phyloP scores from a whole-genome alignment of 75 land plant genomes.

The Pinus tabuliformis region DNA sequence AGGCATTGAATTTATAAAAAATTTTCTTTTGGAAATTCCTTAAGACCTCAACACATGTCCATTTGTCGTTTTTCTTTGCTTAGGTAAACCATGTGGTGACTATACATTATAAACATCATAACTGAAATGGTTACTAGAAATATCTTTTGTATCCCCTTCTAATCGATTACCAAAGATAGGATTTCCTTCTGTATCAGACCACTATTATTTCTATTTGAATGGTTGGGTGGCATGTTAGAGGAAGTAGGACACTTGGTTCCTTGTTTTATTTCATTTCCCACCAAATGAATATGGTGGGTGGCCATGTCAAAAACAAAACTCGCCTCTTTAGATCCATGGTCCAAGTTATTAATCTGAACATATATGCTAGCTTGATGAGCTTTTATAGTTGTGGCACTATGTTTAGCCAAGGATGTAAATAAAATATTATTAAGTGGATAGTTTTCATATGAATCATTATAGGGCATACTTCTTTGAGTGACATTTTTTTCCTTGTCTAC shows the following conservation, averaged over 20 bases:
- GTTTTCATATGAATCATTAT: slow-evolving; percentile 5
- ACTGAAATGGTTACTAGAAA: slow-evolving; percentile 11
- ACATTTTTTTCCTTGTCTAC: neutral
- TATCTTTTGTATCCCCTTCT: slow-evolving; percentile 31
- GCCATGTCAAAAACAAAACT: neutral
- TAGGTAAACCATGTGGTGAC: slow-evolving; percentile 7
- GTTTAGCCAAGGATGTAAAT: neutral
- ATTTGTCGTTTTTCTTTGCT: neutral
- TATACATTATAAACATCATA: neutral
- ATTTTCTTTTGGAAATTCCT: neutral
- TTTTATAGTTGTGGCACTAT: neutral
- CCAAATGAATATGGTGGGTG: neutral
- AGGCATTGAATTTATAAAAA: neutral
- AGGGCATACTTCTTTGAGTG: neutral
- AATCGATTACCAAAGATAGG: slow-evolving; percentile 8
- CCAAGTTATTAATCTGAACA: neutral
- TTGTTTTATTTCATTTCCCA: slow-evolving; percentile 5
- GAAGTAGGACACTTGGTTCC: neutral
- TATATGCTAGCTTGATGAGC: neutral
- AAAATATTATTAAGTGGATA: neutral
- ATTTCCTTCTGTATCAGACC: neutral
- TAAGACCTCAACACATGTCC: slow-evolving; percentile 3
- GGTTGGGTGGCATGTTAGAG: neutral
- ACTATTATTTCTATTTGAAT: neutral
- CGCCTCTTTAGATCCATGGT: neutral